These are phyloP conservation scores for Musa troglodytarum DNA, from an alignment of 176 grass and related monocot species.

Conservation along the genomic window DNA sequence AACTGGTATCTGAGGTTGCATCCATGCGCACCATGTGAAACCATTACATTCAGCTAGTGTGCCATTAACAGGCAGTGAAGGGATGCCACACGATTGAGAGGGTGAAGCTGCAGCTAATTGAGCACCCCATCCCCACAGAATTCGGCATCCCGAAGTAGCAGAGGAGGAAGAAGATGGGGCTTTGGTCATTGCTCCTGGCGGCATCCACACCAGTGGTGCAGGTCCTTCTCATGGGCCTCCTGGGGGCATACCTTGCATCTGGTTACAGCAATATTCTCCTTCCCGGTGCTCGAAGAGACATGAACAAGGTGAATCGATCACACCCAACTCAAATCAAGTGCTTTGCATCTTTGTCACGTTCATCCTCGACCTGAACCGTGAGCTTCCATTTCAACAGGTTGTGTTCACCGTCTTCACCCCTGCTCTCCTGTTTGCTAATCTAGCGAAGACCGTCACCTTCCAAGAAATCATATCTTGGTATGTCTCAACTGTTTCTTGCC, in stretches of 20 bases:
- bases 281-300: slow-evolving; percentile 48
- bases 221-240: slow-evolving; percentile 62
- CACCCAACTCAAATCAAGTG: no score
- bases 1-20: no score
- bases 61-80: no score
- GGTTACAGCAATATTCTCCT: slow-evolving; percentile 55
- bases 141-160: background rate
- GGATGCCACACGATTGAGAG: no score
- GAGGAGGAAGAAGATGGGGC: slow-evolving; percentile 35
- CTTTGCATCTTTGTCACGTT: background rate
- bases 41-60: no score
- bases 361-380: background rate
- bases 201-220: slow-evolving; percentile 71
- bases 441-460: slow-evolving; percentile 30
- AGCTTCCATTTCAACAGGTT: background rate
- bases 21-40: no score
- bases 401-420: slow-evolving; percentile 24
- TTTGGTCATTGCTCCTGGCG: slow-evolving; percentile 52
- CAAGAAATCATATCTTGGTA: slow-evolving; percentile 30
- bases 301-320: slow-evolving; percentile 53
- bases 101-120: no score
- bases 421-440: slow-evolving; percentile 18
- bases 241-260: slow-evolving; percentile 69
- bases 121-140: no score
- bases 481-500: background rate